Conservation (phyloP, 345 rosid genomes). For the Ricinus communis region DNA sequence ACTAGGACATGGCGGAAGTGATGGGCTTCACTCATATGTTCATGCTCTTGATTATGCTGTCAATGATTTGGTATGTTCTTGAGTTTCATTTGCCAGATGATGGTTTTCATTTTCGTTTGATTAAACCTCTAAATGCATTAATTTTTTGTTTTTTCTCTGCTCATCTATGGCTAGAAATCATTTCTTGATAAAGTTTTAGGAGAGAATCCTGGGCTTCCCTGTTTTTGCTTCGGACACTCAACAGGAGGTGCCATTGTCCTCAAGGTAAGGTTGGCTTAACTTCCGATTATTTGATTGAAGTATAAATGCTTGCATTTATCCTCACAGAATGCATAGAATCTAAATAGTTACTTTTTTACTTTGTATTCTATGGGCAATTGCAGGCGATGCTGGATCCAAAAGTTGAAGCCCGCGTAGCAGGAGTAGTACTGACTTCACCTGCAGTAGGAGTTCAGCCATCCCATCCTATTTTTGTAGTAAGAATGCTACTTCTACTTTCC, state of each 20-base stretch:
- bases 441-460: conserved; percentile 40
- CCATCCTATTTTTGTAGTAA: conserved; percentile 30
- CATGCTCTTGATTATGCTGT: conserved; percentile 33
- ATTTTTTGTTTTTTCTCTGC: background rate
- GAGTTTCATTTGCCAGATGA: background rate
- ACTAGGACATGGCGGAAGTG: conserved; percentile 38
- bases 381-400: conserved; percentile 35
- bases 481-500: background rate
- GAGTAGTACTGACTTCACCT: conserved; percentile 31
- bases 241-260: conserved; percentile 38
- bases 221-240: conserved; percentile 37
- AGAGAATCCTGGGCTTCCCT: conserved; percentile 34
- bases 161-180: conserved; percentile 19
- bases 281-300: background rate
- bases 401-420: conserved; percentile 21
- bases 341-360: background rate
- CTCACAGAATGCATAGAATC: background rate
- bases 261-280: conserved; percentile 18
- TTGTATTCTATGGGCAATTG: background rate
- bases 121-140: background rate
- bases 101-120: background rate
- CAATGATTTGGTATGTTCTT: conserved; percentile 27
- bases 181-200: conserved; percentile 26
- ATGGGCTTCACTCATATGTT: conserved; percentile 33
- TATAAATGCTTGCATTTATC: background rate